Evolutionary conservation across 2,329 filamentous ascomycete genomes (phyloP).

Genomic region (Moelleriella libera): DNA sequence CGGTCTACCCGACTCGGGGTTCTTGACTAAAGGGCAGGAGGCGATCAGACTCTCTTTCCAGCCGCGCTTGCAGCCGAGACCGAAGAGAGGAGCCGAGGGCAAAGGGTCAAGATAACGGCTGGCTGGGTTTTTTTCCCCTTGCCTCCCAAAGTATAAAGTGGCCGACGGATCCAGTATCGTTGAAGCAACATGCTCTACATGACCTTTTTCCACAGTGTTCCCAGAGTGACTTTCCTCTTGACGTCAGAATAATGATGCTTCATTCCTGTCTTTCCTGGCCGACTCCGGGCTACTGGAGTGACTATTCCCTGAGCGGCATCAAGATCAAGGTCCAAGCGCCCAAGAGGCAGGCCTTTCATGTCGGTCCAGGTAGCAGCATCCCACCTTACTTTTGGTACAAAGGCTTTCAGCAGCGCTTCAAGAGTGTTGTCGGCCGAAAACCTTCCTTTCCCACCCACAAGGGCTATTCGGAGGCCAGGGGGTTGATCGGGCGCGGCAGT

Average conservation of each 20-base stretch:
- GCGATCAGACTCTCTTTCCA: not conserved
- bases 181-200: not conserved
- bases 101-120: not conserved
- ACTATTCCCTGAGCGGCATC: not conserved
- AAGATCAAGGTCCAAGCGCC: not conserved
- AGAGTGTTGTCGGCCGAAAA: not conserved
- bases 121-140: not conserved
- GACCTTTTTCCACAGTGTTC: too few species aligned
- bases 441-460: not conserved
- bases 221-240: not conserved
- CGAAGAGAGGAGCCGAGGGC: not conserved
- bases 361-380: not conserved
- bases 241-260: not conserved
- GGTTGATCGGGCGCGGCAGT: conserved; percentile 4
- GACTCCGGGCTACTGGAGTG: not conserved
- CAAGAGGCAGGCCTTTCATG: not conserved
- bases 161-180: not conserved
- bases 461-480: conserved; percentile 8
- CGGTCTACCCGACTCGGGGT: not conserved
- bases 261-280: not conserved
- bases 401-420: not conserved
- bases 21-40: not conserved
- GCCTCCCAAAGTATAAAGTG: not conserved
- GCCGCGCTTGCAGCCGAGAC: not conserved
- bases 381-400: not conserved